Conservation (phyloP, 2,329 filamentous ascomycete genomes). For the Daldinia sp. region DNA sequence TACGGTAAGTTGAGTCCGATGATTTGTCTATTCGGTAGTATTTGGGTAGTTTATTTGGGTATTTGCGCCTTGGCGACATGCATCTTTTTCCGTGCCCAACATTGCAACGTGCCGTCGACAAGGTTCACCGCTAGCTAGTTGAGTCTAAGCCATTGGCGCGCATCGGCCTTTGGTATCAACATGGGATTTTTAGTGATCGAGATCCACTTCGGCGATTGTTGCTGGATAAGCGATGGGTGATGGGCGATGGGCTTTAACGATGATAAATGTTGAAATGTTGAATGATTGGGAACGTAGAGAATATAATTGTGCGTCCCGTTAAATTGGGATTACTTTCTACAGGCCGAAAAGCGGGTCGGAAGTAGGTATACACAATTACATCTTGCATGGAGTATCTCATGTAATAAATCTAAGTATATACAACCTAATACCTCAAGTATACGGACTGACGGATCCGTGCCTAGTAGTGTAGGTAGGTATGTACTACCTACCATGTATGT, state of each 20-base stretch:
- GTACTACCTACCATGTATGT: background rate
- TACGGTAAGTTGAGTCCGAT: background rate
- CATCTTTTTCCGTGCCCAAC: constrained; percentile 23
- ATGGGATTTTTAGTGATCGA: background rate
- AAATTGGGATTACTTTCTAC: background rate
- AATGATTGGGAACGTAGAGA: background rate
- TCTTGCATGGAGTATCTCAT: too few species aligned
- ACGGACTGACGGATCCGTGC: too few species aligned
- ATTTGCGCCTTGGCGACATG: constrained; percentile 20
- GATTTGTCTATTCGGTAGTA: constrained; percentile 3
- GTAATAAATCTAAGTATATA: background rate
- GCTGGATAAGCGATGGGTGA: constrained; percentile 6
- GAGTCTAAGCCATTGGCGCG: constrained; percentile 13
- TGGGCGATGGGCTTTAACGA: background rate
- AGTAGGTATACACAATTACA: too few species aligned
- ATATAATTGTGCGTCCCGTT: constrained; percentile 9
- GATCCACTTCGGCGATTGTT: constrained; percentile 15
- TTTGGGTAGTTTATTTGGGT: constrained; percentile 20
- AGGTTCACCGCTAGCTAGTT: constrained; percentile 17
- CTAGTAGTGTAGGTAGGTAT: too few species aligned
- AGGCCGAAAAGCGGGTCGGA: constrained; percentile 11
- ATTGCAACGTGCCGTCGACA: background rate
- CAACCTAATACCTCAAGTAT: too few species aligned
- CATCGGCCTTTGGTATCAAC: too few species aligned
- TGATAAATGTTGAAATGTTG: too few species aligned